These are phyloP conservation scores for Phoenix roebelenii DNA, from an alignment of 176 grass and related monocot genomes.

Conservation along the genomic window DNA sequence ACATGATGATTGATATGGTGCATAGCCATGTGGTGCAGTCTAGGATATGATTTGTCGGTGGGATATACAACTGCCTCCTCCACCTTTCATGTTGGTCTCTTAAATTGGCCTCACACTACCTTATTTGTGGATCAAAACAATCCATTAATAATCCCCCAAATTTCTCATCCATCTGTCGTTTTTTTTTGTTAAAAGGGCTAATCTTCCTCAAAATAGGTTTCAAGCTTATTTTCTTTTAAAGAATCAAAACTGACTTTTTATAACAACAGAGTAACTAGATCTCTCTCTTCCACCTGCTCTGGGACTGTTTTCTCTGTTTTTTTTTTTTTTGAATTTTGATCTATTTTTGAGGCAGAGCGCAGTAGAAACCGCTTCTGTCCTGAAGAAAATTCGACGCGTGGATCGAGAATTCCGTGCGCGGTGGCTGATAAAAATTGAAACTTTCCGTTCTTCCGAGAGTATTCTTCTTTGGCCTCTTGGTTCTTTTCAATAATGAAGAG, in stretches of 20 bases:
- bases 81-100: no score
- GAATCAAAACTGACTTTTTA: no score
- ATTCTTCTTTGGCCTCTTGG: background rate
- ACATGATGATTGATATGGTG: no score
- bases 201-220: no score
- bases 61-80: background rate
- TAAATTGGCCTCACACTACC: no score
- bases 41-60: background rate
- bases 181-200: no score
- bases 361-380: background rate
- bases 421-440: background rate
- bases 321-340: background rate
- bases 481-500: background rate
- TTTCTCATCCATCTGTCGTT: no score
- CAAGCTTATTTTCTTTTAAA: no score
- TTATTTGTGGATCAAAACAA: no score
- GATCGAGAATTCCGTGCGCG: background rate
- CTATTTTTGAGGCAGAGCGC: background rate
- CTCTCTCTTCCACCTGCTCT: no score
- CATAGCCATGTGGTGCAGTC: background rate
- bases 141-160: no score
- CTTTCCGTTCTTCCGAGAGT: background rate
- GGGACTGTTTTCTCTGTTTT: background rate
- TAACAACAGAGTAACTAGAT: no score
- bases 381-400: slow-evolving; percentile 2